Percentiles rank a stretch among this genome's conserved stretches.
phyloP scores from a whole-genome alignment of 2,329 filamentous ascomycete species.

The Akanthomyces dipterigenus region DNA sequence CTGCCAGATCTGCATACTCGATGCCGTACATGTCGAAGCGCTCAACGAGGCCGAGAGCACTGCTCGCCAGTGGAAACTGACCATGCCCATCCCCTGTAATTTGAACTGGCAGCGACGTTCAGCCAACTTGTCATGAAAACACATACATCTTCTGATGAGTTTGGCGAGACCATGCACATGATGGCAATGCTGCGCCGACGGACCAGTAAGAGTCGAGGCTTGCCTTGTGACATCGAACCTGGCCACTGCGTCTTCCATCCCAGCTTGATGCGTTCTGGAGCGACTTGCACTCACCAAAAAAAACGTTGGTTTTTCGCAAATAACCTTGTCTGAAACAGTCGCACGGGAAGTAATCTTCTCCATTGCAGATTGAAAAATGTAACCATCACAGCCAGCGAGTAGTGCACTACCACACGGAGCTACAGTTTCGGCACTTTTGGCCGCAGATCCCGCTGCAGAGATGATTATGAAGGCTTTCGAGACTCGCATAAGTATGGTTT shows the following conservation, averaged over 20 bases:
- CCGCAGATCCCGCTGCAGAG: not conserved
- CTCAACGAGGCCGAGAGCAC: constrained; percentile 32
- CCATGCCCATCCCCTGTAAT: constrained; percentile 16
- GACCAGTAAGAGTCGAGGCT: constrained; percentile 21
- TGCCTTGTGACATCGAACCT: constrained; percentile 6
- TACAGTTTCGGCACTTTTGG: not conserved
- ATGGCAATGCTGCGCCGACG: constrained; percentile 15
- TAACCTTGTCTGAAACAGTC: not conserved
- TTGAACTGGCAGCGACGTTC: constrained; percentile 12
- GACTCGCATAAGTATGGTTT: not conserved
- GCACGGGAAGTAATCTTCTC: too few relatives aligned
- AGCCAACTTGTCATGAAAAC: constrained; percentile 13
- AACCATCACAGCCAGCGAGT: not conserved
- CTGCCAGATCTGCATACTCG: constrained; percentile 20
- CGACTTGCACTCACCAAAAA: not conserved
- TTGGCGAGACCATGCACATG: constrained; percentile 22
- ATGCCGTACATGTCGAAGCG: constrained; percentile 26
- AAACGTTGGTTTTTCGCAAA: not conserved
- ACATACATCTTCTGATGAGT: constrained; percentile 17
- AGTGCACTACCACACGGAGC: not conserved
- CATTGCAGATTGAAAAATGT: too few relatives aligned
- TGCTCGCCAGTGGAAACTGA: not conserved
- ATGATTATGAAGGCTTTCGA: not conserved
- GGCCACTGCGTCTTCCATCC: not conserved
- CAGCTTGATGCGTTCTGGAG: not conserved